phyloP scores from a whole-genome alignment of 2,329 filamentous ascomycete genomes.

The Cordyceps militaris region DNA sequence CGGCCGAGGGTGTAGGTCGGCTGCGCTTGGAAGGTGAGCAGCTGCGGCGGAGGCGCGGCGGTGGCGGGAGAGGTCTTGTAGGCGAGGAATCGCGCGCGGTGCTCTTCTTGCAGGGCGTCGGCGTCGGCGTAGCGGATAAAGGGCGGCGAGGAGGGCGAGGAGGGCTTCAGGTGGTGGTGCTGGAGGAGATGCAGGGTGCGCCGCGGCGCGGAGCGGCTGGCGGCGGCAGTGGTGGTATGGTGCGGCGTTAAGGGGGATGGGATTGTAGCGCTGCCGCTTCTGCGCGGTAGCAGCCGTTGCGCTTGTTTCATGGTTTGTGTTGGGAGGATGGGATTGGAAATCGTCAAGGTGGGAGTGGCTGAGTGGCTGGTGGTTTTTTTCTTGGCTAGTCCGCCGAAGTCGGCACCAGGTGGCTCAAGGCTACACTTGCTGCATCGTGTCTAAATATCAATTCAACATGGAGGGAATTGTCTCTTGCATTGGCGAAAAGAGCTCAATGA shows the following conservation, averaged over 20 bases:
- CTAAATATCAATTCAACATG: too few species aligned
- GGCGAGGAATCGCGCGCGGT: constrained; percentile 27
- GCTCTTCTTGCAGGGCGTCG: constrained; percentile 26
- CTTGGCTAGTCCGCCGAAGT: background rate
- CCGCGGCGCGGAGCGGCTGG: background rate
- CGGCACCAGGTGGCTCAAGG: background rate
- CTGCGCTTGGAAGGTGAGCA: constrained; percentile 75
- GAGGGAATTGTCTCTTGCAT: too few species aligned
- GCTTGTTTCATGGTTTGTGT: background rate
- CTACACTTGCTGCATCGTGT: background rate
- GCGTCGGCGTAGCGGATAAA: constrained; percentile 27
- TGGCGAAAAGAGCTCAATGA: too few species aligned
- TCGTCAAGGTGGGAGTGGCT: background rate
- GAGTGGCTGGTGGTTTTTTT: background rate
- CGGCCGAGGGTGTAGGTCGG: constrained; percentile 89
- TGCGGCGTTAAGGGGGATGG: background rate
- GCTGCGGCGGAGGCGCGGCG: constrained; percentile 43
- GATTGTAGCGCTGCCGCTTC: background rate
- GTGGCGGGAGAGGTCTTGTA: constrained; percentile 24
- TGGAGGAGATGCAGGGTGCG: constrained; percentile 18
- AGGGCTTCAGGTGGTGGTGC: constrained; percentile 25
- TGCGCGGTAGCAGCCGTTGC: background rate
- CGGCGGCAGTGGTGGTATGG: background rate
- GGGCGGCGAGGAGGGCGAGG: constrained; percentile 16
- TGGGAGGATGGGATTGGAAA: background rate